Evolutionary conservation across 768 basidiomycete species (phyloP).

Genomic region (Auriscalpium orientale): DNA sequence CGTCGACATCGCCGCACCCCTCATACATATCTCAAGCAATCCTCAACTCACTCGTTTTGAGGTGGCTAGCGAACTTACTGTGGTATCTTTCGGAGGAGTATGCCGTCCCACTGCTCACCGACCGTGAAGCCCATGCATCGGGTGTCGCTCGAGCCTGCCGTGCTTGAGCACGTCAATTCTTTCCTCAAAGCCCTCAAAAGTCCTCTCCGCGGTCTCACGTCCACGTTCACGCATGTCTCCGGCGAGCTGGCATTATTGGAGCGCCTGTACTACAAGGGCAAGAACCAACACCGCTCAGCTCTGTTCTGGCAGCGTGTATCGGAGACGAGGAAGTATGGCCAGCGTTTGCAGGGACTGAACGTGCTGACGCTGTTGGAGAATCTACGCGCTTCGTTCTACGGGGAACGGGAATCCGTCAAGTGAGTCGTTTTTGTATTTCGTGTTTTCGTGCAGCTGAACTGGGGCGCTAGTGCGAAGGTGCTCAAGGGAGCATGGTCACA

Average conservation of each 20-base stretch:
- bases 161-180: slow-evolving; percentile 39
- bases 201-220: slow-evolving; percentile 44
- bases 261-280: slow-evolving; percentile 69
- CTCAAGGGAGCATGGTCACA: slow-evolving; percentile 61
- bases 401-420: slow-evolving; percentile 28
- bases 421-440: slow-evolving; percentile 19
- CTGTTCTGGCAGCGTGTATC: slow-evolving; percentile 62
- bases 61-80: too few species aligned
- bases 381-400: slow-evolving; percentile 49
- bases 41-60: too few species aligned
- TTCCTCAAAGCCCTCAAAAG: slow-evolving; percentile 54
- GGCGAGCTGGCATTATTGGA: slow-evolving; percentile 56
- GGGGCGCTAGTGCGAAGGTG: slow-evolving; percentile 37
- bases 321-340: slow-evolving; percentile 52
- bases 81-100: too few species aligned
- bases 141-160: slow-evolving; percentile 13
- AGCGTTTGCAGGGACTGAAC: slow-evolving; percentile 22
- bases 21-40: too few species aligned
- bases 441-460: not conserved
- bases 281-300: slow-evolving; percentile 66
- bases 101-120: not conserved
- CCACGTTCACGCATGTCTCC: slow-evolving; percentile 31
- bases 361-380: slow-evolving; percentile 20
- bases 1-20: too few species aligned
- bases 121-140: slow-evolving; percentile 17